Evolutionary conservation across 2,329 filamentous ascomycete species (phyloP).

Genomic region (Aureobasidium subglaciale): DNA sequence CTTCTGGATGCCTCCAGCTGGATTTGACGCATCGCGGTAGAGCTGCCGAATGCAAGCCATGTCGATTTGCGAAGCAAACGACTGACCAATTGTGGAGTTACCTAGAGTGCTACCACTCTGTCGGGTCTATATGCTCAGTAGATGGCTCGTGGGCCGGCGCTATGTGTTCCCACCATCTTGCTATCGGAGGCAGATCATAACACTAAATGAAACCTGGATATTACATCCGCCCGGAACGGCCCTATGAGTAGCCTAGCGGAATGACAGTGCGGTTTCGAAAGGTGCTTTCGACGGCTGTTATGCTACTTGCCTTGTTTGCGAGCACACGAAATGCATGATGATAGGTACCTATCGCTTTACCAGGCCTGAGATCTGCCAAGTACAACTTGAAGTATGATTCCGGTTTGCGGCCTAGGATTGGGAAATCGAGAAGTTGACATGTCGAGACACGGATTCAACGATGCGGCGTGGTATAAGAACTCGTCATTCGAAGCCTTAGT

Average conservation of each 20-base stretch:
- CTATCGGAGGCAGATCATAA: not conserved
- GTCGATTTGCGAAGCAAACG: not conserved
- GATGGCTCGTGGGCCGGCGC: not conserved
- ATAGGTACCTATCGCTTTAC: conserved; percentile 5
- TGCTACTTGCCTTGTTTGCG: conserved; percentile 12
- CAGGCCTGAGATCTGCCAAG: conserved; percentile 2
- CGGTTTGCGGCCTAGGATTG: conserved; percentile 5
- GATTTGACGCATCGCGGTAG: not conserved
- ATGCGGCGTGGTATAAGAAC: conserved; percentile 2
- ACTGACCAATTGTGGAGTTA: not conserved
- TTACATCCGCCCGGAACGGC: conserved; percentile 1
- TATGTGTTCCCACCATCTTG: not conserved
- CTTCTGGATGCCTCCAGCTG: too few species aligned
- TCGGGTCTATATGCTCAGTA: not conserved
- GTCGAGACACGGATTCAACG: not conserved
- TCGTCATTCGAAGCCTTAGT: not conserved
- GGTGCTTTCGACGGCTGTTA: not conserved
- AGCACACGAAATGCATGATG: not conserved
- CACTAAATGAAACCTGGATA: not conserved
- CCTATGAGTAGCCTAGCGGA: not conserved
- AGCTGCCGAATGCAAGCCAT: conserved; percentile 4
- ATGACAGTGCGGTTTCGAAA: not conserved
- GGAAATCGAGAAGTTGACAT: not conserved
- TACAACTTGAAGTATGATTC: not conserved
- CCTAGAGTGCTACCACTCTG: not conserved